A percentile compares a stretch with the other conserved stretches of the same genome.
Conservation (phyloP, 257 asterid species). For the Gentiana straminea region DNA sequence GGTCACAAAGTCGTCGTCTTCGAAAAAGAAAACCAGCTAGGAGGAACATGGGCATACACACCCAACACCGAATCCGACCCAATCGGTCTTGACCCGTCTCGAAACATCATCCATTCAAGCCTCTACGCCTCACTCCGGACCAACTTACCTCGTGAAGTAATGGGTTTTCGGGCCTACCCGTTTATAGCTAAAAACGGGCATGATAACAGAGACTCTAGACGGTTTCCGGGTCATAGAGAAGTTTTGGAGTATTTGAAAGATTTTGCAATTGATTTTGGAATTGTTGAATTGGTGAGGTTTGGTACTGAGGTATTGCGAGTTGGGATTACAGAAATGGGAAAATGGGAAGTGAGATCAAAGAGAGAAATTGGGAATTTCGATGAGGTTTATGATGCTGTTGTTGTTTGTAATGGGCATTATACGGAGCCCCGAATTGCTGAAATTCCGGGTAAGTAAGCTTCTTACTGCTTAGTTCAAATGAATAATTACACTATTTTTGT, state of each 20-base stretch:
- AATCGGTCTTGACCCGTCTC: constrained; percentile 43
- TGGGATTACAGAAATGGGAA: constrained; percentile 36
- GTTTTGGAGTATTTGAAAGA: constrained; percentile 68
- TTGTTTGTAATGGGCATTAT: constrained; percentile 78
- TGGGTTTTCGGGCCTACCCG: constrained; percentile 79
- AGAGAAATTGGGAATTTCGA: constrained; percentile 17
- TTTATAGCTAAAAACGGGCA: constrained; percentile 33
- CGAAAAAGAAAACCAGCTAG: constrained; percentile 52
- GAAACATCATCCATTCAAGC: constrained; percentile 57
- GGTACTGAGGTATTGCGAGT: constrained; percentile 64
- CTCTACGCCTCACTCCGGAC: constrained; percentile 85
- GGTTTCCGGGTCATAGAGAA: constrained; percentile 80
- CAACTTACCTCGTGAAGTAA: constrained; percentile 73
- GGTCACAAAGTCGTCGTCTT: constrained; percentile 79
- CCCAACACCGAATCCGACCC: constrained; percentile 61
- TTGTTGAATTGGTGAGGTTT: constrained; percentile 53
- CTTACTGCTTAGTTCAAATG: no score
- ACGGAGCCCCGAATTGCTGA: constrained; percentile 78
- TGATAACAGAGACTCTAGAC: constrained; percentile 48
- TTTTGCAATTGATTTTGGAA: constrained; percentile 47
- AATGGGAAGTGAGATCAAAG: constrained; percentile 55
- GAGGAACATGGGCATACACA: constrained; percentile 85
- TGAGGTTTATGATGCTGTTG: constrained; percentile 84
- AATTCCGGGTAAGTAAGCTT: constrained; percentile 45
- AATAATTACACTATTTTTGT: no score